Base-by-base conservation (phyloP, 331 rosid genomes). In the Arachis monticola region DNA sequence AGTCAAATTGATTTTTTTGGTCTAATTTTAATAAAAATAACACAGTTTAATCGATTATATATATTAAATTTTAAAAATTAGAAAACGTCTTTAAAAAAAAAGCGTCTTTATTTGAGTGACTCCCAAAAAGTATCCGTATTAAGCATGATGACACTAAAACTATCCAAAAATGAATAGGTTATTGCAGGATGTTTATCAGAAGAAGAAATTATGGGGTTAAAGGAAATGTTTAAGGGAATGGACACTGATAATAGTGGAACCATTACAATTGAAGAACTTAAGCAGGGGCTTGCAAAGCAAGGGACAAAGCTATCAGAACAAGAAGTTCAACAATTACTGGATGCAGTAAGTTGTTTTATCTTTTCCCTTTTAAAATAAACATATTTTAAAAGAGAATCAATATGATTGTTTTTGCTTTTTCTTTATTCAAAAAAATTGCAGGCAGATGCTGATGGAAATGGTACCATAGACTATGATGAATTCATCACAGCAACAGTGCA, bases 401-500 rank as follows among this genome's bases (percentile, higher is more conserved):
- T 38, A 38, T 17, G 8, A 12, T n/a, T 17, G 61, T 1, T 51
- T n/a, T 51, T n/a, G 27, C 42, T 13, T 48, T 76, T 73, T 50
- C 67, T 72, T 35, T 77, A 5, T 52, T 53, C 7, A 5, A 10
- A 13, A 22, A 50, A 80, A 73, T 79, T 75, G 57, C 76, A 93
- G 99, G 99, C 97, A 53, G 99, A 94, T 82, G 97, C 96, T 10
- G 99, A 94, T 81, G 97, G 99, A 9, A 86, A 94, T 69, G 99
- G 99, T 59, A 82, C 86, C 27, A 94, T 94, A 77, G 97, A 94
- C 76, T 94, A 94, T 10, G 99, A 92, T 22, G 99, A 94, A 76
- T 94, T 94, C 89, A 94, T 94, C 78, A 92, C 99, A n/a, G 99
- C 99, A 77, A 94, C 99, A 38, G 85, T 94, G 96, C 97, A 90